These are phyloP conservation scores for Cryphonectria nitschkei DNA, from an alignment of 2,329 filamentous ascomycete species.

Conservation along the genomic window DNA sequence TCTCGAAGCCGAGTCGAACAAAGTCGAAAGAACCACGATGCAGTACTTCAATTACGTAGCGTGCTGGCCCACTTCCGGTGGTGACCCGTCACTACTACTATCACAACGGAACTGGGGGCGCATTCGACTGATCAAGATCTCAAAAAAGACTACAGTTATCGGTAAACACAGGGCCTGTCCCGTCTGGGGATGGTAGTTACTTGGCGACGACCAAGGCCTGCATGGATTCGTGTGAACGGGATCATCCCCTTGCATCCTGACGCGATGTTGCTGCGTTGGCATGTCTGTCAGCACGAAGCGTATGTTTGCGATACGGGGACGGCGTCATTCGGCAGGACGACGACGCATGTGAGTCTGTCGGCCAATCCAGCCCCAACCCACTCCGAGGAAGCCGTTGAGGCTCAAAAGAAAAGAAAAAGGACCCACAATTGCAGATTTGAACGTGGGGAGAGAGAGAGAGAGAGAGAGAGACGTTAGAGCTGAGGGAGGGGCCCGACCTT, in stretches of 20 bases:
- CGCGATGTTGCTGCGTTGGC: slow-evolving; percentile 10
- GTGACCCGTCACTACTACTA: not conserved
- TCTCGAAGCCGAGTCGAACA: slow-evolving; percentile 1
- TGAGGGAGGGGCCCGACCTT: no score
- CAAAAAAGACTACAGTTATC: not conserved
- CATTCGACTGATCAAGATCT: not conserved
- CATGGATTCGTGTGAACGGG: not conserved
- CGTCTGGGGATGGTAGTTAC: not conserved
- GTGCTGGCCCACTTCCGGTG: slow-evolving; percentile 3
- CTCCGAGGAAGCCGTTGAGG: slow-evolving; percentile 8
- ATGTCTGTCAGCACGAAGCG: slow-evolving; percentile 6
- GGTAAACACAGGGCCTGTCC: not conserved
- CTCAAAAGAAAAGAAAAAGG: not conserved
- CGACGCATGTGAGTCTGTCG: not conserved
- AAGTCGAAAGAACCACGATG: not conserved
- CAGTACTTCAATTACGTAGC: not conserved
- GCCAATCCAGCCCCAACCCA: not conserved
- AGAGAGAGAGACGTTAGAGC: not conserved
- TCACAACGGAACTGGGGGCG: not conserved
- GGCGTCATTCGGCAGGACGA: slow-evolving; percentile 1
- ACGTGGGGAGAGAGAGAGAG: not conserved
- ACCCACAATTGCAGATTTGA: not conserved
- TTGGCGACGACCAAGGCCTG: not conserved
- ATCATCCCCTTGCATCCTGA: not conserved
- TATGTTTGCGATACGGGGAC: not conserved